Evolutionary conservation across 1,284 basidiomycete genomes (phyloP).

Genomic region (Fomitopsis pinicola): DNA sequence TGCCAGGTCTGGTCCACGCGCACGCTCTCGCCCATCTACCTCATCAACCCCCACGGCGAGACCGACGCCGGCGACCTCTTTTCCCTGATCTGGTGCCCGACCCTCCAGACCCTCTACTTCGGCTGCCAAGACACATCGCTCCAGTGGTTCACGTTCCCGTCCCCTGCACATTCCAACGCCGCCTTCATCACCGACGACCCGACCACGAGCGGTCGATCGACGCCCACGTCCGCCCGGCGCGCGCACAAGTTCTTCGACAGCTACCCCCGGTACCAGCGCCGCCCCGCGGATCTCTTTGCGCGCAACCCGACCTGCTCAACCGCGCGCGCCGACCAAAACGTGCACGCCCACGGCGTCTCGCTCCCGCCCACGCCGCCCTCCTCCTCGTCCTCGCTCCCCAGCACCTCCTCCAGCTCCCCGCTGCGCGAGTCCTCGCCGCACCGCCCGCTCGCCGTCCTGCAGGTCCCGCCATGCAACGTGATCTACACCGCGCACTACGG

Average conservation of each 20-base stretch:
- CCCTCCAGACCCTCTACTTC: constrained; percentile 74
- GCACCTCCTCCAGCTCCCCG: constrained; percentile 8
- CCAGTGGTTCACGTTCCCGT: constrained; percentile 74
- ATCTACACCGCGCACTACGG: constrained; percentile 90
- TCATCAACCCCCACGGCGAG: constrained; percentile 82
- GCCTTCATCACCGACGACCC: constrained; percentile 15
- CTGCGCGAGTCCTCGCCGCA: constrained; percentile 25
- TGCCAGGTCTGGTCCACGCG: constrained; percentile 82
- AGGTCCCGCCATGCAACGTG: constrained; percentile 65
- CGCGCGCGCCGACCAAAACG: neutral
- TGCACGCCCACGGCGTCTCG: constrained; percentile 6
- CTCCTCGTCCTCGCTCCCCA: constrained; percentile 9
- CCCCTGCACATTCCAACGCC: constrained; percentile 2
- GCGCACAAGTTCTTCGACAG: constrained; percentile 83
- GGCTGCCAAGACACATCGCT: constrained; percentile 90
- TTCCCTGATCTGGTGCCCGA: constrained; percentile 77
- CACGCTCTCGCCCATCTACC: constrained; percentile 67
- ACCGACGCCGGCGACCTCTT: constrained; percentile 88
- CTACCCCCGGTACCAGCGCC: constrained; percentile 65
- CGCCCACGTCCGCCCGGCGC: constrained; percentile 30
- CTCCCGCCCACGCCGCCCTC: constrained; percentile 15
- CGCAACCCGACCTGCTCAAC: constrained; percentile 39
- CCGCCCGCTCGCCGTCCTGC: constrained; percentile 33
- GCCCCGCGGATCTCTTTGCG: constrained; percentile 58
- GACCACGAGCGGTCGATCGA: constrained; percentile 40